These are phyloP conservation scores for Talaromyces trachyspermus DNA, from an alignment of 495 filamentous ascomycete genomes.

Conservation along the genomic window DNA sequence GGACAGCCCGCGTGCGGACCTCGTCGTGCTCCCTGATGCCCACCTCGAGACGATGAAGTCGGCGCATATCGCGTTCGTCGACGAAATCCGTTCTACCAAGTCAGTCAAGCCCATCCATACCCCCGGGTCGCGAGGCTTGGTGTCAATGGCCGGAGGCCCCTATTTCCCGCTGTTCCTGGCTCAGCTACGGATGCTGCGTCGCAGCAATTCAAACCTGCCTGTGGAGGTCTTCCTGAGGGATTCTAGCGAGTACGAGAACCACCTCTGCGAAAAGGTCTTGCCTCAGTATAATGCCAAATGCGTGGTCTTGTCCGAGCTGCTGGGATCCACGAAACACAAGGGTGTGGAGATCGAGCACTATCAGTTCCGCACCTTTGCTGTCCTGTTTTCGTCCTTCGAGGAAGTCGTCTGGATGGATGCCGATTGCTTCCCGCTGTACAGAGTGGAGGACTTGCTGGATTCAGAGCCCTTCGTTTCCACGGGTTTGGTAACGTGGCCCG, in stretches of 20 bases:
- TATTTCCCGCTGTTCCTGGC: constrained; percentile 44
- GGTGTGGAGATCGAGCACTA: constrained; percentile 35
- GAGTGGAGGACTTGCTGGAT: constrained; percentile 44
- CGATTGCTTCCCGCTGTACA: constrained; percentile 46
- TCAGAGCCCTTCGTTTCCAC: constrained; percentile 43
- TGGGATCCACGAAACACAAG: constrained; percentile 17
- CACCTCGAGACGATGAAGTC: constrained; percentile 27
- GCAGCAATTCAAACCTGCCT: constrained; percentile 46
- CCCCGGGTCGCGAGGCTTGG: constrained; percentile 44
- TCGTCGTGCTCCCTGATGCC: constrained; percentile 26
- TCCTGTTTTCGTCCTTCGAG: constrained; percentile 54
- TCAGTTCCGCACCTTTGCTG: constrained; percentile 55
- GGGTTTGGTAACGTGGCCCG: constrained; percentile 54
- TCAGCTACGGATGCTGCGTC: constrained; percentile 50
- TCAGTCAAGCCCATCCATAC: constrained; percentile 34
- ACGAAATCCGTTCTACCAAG: constrained; percentile 24
- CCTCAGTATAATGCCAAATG: constrained; percentile 46
- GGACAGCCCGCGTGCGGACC: constrained; percentile 24
- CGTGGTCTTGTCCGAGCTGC: constrained; percentile 38
- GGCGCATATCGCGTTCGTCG: constrained; percentile 38
- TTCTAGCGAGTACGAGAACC: constrained; percentile 38
- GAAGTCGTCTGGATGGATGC: constrained; percentile 57
- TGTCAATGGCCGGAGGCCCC: constrained; percentile 40
- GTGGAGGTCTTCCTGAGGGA: constrained; percentile 53
- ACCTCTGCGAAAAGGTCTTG: constrained; percentile 45